Base-by-base conservation (phyloP, 768 basidiomycete species). In the Trametes sanguinea region DNA sequence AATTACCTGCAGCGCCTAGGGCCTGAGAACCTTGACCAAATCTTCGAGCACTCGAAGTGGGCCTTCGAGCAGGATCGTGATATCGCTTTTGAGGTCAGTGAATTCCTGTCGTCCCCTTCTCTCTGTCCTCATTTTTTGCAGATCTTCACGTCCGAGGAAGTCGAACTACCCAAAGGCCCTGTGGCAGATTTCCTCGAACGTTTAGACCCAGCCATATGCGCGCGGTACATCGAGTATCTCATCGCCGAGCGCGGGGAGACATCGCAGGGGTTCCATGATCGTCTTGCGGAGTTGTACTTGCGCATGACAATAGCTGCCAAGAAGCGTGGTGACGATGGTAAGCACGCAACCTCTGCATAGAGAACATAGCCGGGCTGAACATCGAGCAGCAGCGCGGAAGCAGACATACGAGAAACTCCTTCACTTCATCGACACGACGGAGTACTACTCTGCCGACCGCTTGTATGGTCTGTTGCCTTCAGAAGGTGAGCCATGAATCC, bases 121-220 rank as follows among this genome's bases (percentile, higher is more conserved):
- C 3, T n/a, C 2, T 17, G 11, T 40, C 40, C 13, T 33, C 6
- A 48, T 53, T 8, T n/a, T 3, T 5, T 32, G 2, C 66, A 97
- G 94, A 93, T 99, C 44, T 99, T 98, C 71, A 94, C 89, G 2
- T 94, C 95, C 0, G 96, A 98, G 69, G 95, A 98, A 60, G 90
- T 90, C 6, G 94, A 96, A 61, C 81, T 98, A 16, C 95, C 97
- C 22, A 84, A 87, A 2, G 79, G 82, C 35, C 80, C 80, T 0
- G 93, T 97, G 3, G 86, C 88, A 10, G 82, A 87, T 60, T 94
- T 88, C 72, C 82, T 99, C 27, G 89, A 94, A 63, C 77, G 76
- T 32, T 79, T 95, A 37, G 84, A 89, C 65, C 84, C 80, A 3
- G 76, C 79, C n/a, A 73, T 93, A 16, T 93, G 90, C 67, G 78